phyloP scores from a whole-genome alignment of 495 filamentous ascomycete genomes.

The Aspergillus baeticus region DNA sequence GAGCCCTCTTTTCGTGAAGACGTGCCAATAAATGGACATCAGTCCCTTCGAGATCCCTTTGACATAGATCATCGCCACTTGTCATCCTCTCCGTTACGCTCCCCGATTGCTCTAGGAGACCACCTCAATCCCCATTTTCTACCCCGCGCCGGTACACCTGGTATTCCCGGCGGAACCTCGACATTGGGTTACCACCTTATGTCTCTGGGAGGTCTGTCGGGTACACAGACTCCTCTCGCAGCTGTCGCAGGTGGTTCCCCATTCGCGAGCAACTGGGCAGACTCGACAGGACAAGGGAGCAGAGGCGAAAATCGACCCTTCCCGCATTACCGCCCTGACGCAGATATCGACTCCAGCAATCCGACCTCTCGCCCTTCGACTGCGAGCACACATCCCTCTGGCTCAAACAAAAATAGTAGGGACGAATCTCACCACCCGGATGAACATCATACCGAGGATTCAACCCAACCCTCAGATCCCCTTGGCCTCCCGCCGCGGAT shows the following conservation, averaged over 20 bases:
- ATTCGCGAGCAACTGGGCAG: constrained; percentile 53
- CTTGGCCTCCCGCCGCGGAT: constrained; percentile 38
- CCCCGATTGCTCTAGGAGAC: constrained; percentile 41
- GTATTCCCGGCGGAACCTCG: constrained; percentile 81
- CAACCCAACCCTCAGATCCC: constrained; percentile 21
- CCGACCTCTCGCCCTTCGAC: constrained; percentile 46
- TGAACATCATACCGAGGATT: constrained; percentile 19
- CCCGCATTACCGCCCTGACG: constrained; percentile 21
- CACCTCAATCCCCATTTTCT: constrained; percentile 65
- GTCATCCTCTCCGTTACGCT: constrained; percentile 35
- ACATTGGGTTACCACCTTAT: constrained; percentile 90
- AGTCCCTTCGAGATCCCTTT: constrained; percentile 24
- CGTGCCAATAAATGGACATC: constrained; percentile 22
- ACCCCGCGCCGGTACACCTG: constrained; percentile 65
- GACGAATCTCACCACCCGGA: constrained; percentile 10
- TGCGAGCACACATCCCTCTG: constrained; percentile 38
- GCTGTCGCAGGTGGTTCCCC: constrained; percentile 73
- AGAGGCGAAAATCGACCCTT: constrained; percentile 7
- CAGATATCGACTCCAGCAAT: constrained; percentile 33
- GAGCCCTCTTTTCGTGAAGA: constrained; percentile 39
- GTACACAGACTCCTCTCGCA: constrained; percentile 81
- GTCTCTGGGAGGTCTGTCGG: constrained; percentile 69
- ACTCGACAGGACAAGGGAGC: constrained; percentile 24
- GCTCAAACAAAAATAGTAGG: constrained; percentile 28
- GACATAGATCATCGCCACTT: constrained; percentile 29